Conservation (phyloP, 1,284 basidiomycete species). For the Boletus mariae region DNA sequence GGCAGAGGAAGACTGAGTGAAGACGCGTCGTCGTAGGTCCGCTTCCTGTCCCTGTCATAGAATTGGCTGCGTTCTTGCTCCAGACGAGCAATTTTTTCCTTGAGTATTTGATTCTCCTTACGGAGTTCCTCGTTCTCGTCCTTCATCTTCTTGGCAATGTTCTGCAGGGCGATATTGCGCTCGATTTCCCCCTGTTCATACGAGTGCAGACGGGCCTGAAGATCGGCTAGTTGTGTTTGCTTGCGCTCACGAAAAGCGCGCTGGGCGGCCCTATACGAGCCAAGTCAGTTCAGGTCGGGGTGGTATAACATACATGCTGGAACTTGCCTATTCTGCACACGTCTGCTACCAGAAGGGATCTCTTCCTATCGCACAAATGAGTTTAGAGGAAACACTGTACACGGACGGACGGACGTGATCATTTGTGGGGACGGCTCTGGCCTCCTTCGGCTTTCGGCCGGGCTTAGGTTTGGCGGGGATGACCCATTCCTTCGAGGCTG, state of each 20-base stretch:
- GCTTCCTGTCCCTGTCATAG: constrained; percentile 47
- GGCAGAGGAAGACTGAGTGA: constrained; percentile 27
- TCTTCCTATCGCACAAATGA: constrained; percentile 33
- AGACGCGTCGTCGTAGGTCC: constrained; percentile 49
- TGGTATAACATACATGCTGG: background rate
- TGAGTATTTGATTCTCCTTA: constrained; percentile 58
- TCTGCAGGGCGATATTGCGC: constrained; percentile 83
- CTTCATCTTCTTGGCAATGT: constrained; percentile 81
- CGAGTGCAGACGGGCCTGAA: constrained; percentile 81
- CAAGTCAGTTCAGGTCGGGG: constrained; percentile 6
- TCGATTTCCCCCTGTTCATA: constrained; percentile 91
- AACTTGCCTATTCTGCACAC: constrained; percentile 71
- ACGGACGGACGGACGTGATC: constrained; percentile 43
- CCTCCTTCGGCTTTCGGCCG: constrained; percentile 80
- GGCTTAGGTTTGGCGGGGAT: constrained; percentile 88
- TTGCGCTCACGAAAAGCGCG: constrained; percentile 89
- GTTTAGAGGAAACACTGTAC: background rate
- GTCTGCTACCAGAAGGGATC: constrained; percentile 56
- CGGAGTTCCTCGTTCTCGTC: constrained; percentile 80
- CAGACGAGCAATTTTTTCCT: constrained; percentile 53
- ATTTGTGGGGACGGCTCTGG: constrained; percentile 37
- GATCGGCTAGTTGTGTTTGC: constrained; percentile 85
- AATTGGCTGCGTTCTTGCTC: constrained; percentile 42
- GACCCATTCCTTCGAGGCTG: constrained; percentile 88
- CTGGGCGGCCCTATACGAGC: constrained; percentile 69